phyloP scores from a whole-genome alignment of 768 basidiomycete species.

The Candolleomyces eurysporus region DNA sequence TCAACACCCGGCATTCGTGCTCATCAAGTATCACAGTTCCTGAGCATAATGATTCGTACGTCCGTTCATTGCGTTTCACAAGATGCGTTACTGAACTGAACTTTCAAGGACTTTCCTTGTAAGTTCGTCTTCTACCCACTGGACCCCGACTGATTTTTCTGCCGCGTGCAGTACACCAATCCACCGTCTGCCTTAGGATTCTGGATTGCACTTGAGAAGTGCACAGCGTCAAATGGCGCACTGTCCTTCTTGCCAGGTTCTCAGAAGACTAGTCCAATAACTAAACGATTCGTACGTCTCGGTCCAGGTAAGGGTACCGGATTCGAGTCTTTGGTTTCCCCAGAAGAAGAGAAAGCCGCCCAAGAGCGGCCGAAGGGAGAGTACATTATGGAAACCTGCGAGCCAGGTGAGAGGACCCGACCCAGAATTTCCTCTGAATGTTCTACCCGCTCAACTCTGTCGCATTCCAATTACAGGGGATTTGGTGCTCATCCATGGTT shows the following conservation, averaged over 20 bases:
- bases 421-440: no score
- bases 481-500: slow-evolving; percentile 91
- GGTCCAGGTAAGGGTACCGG: slow-evolving; percentile 73
- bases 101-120: slow-evolving; percentile 69
- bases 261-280: slow-evolving; percentile 70
- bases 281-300: slow-evolving; percentile 83
- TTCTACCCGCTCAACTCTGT: not conserved
- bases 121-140: slow-evolving; percentile 17
- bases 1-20: not conserved
- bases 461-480: slow-evolving; percentile 53
- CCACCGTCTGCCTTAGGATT: slow-evolving; percentile 92
- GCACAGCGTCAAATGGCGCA: slow-evolving; percentile 80
- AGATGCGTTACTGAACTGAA: not conserved
- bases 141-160: not conserved
- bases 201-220: slow-evolving; percentile 94
- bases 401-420: slow-evolving; percentile 51
- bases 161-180: slow-evolving; percentile 68
- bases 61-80: slow-evolving; percentile 7
- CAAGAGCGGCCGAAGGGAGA: slow-evolving; percentile 32
- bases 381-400: slow-evolving; percentile 70
- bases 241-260: slow-evolving; percentile 90
- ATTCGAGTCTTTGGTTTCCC: slow-evolving; percentile 61
- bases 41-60: slow-evolving; percentile 92
- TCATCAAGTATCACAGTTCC: slow-evolving; percentile 50
- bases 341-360: slow-evolving; percentile 31